Base-by-base conservation (phyloP, 164 flowering plant genomes). In the Stephania yunnanensis region DNA sequence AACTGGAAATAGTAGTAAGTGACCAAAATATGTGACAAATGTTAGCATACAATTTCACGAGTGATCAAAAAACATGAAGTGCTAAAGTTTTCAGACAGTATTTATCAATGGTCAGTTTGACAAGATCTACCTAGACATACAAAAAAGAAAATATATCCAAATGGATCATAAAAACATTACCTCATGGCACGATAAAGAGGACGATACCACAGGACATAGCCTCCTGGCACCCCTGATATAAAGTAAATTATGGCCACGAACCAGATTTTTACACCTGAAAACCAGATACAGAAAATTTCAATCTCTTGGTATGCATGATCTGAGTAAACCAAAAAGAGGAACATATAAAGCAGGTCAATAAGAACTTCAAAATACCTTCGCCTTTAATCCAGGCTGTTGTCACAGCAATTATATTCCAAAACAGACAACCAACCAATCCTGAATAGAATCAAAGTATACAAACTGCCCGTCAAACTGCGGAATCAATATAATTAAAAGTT, bases 171-270 rank as follows among this genome's bases (percentile, higher is more conserved):
- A 22, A 10, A 48, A 53, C 66, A 72, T 25, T 89, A 96, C 99
- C 99, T 94, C 83, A 89, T 91, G 61, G 97, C 99, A 73, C 96
- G 91, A 83, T 96, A 96, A 68, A 96, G 93, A 45, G 99, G 99
- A 7, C 97, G 97, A 73, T 96, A 96, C 99, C 99, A 96, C 84
- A 92, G 71, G 19, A 92, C 89, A 83, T 94, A 96, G 36, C 82
- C 97, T 79, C 95, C 93, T n/a, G 99, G 99, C 80, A 91, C 93
- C 46, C 97, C 98, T 0, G 97, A 45, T 86, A 96, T 85, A 78
- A 94, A 92, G 86, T 96, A 96, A 80, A 96, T 94, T 64, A 92
- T 76, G n/a, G 99, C 87, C 75, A 96, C 95, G 82, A 96, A 84
- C 98, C 98, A 94, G 70, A 91, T 96, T 76, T 78, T 92, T 46